Conservation (phyloP, 495 filamentous ascomycete genomes). For the Aspergillus mulundensis region DNA sequence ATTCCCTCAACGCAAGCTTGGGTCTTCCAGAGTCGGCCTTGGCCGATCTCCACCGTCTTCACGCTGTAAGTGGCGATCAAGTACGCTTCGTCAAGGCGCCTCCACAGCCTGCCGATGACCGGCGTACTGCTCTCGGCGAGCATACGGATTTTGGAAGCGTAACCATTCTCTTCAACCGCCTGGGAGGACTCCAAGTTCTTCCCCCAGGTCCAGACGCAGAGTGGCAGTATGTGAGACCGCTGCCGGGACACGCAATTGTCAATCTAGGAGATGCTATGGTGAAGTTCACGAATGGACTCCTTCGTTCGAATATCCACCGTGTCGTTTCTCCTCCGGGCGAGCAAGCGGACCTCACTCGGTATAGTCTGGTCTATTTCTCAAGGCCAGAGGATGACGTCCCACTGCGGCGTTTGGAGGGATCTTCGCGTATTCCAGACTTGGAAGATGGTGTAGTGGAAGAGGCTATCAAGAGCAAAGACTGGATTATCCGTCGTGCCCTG, state of each 20-base stretch:
- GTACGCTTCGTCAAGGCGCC: slow-evolving; percentile 52
- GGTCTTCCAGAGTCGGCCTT: slow-evolving; percentile 47
- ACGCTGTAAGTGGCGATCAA: slow-evolving; percentile 52
- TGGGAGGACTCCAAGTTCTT: slow-evolving; percentile 57
- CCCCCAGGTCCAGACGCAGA: slow-evolving; percentile 42
- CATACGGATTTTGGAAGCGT: slow-evolving; percentile 54
- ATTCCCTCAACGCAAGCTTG: slow-evolving; percentile 47
- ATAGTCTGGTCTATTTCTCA: slow-evolving; percentile 61
- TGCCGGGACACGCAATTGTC: slow-evolving; percentile 54
- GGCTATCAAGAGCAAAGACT: slow-evolving; percentile 44
- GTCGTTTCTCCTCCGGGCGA: slow-evolving; percentile 54
- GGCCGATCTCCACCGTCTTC: slow-evolving; percentile 45
- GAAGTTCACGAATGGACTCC: slow-evolving; percentile 57
- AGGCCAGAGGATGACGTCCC: slow-evolving; percentile 55
- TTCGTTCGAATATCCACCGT: slow-evolving; percentile 60
- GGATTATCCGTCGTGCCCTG: slow-evolving; percentile 44
- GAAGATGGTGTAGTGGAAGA: slow-evolving; percentile 35
- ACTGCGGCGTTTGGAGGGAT: slow-evolving; percentile 43
- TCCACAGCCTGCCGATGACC: slow-evolving; percentile 38
- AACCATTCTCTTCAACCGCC: slow-evolving; percentile 57
- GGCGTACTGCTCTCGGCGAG: slow-evolving; percentile 40
- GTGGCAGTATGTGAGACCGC: slow-evolving; percentile 58
- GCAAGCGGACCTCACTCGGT: slow-evolving; percentile 48
- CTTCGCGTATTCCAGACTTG: slow-evolving; percentile 26
- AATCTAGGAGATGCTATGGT: slow-evolving; percentile 65